These are phyloP conservation scores for Candida ponderosae DNA, from an alignment of 805 yeast species.

Conservation along the genomic window DNA sequence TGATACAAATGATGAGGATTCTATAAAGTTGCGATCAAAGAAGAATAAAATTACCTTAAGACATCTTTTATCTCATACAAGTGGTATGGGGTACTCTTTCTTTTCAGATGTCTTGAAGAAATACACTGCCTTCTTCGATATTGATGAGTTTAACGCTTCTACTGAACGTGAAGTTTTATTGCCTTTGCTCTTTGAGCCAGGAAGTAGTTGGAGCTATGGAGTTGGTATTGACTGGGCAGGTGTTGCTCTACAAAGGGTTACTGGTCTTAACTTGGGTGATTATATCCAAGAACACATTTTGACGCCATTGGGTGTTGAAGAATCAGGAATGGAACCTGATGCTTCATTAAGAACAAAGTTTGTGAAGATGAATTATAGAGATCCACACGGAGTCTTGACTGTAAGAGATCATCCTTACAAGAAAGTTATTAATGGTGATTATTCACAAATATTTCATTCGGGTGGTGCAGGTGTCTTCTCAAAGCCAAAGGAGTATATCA, in stretches of 20 bases:
- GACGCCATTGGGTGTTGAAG: constrained; percentile 22
- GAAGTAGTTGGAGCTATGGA: constrained; percentile 28
- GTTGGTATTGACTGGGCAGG: constrained; percentile 31
- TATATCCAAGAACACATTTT: constrained; percentile 22
- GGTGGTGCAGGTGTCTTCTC: constrained; percentile 39
- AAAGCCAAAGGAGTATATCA: constrained; percentile 31
- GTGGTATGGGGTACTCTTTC: constrained; percentile 30
- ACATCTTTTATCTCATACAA: constrained; percentile 28
- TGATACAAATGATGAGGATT: constrained; percentile 14
- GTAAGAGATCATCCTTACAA: constrained; percentile 7
- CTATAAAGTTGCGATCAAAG: constrained; percentile 16
- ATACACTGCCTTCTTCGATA: constrained; percentile 12
- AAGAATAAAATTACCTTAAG: constrained; percentile 25
- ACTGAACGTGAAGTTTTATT: constrained; percentile 8
- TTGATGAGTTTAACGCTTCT: constrained; percentile 11
- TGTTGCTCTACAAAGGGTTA: constrained; percentile 20
- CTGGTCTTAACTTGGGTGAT: constrained; percentile 21
- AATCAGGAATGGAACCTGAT: constrained; percentile 19
- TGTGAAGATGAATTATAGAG: constrained; percentile 17
- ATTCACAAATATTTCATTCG: constrained; percentile 15
- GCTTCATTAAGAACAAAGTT: constrained; percentile 11
- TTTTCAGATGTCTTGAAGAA: constrained; percentile 15
- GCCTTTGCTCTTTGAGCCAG: constrained; percentile 29
- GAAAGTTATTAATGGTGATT: constrained; percentile 4
- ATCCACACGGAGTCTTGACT: constrained; percentile 9